Evolutionary conservation across 208 protist genomes (phyloP).

Genomic region (Blechomonas ayalai): DNA sequence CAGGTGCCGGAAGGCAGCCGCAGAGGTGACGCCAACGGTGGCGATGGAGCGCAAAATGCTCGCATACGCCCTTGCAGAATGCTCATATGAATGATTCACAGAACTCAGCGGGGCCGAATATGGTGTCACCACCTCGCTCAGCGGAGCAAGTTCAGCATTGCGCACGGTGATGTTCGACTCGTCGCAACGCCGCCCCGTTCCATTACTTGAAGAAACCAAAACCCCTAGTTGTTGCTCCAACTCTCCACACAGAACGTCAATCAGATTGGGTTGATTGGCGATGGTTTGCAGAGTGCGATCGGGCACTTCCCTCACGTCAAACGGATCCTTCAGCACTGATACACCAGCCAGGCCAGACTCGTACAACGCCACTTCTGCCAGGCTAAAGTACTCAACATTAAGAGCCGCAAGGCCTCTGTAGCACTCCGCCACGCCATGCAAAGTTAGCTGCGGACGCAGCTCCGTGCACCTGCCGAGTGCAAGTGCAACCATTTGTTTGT

Average conservation of each 20-base stretch:
- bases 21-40: neutral
- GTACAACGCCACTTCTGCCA: slow-evolving; percentile 53
- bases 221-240: slow-evolving; percentile 47
- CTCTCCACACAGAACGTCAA: slow-evolving; percentile 64
- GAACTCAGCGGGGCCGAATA: too few relatives aligned
- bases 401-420: slow-evolving; percentile 46
- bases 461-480: slow-evolving; percentile 67
- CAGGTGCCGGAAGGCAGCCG: neutral
- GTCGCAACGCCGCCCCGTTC: too few relatives aligned
- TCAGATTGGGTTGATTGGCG: slow-evolving; percentile 64
- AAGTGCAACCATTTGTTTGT: slow-evolving; percentile 56
- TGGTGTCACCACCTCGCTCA: too few relatives aligned
- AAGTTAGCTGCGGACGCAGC: slow-evolving; percentile 25
- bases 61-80: too few relatives aligned
- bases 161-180: too few relatives aligned
- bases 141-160: too few relatives aligned
- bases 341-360: slow-evolving; percentile 2
- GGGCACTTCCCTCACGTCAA: slow-evolving; percentile 9
- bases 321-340: neutral
- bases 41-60: neutral
- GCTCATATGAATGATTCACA: too few relatives aligned
- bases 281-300: slow-evolving; percentile 15
- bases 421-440: slow-evolving; percentile 26
- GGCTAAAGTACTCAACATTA: slow-evolving; percentile 51
- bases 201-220: too few relatives aligned